Evolutionary conservation across 495 filamentous ascomycete species (phyloP), one percentile per base, ranked within the genome.

Genomic region (Neurospora cerealis): DNA sequence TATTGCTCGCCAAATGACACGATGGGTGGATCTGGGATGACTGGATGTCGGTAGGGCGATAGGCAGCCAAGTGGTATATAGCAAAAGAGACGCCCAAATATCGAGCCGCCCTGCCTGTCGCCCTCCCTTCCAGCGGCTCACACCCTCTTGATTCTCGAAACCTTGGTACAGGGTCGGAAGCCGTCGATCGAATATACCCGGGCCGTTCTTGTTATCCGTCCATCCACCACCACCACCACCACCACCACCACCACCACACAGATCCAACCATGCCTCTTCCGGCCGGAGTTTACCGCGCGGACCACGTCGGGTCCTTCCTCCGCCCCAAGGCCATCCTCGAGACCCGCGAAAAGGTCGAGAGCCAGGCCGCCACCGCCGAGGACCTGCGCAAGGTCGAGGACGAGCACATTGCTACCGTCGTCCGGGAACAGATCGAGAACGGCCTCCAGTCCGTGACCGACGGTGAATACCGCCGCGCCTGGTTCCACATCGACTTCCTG

Each of bases 361-460:
- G 85, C 69, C 82, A 86, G 70, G 74, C 85, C 21, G 83, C 87
- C 40, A 81, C 80, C 71, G 79, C 78, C 7, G 81, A 81, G 24
- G 80, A 83, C 71, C 80, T 86, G 21, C 83, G 83, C 71, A 75
- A 79, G 77, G 69, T 91, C 69, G 91, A 94, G 78, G 88, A 93
- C 80, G 85, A 88, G 78, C 87, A 91, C 77, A 88, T 94, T 75
- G 85, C 88, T 70, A 83, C 86, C 4, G 87, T 91, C 34, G 89
- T 90, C 38, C 79, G 87, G 73, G 83, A 83, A 40, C 90, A 93
- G 81, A 80, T 88, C 74, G 82, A 88, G 74, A 85, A 88, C 34
- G 91, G 92, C 70, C 89, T 91, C 78, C 85, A 84, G 70, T 85
- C 86, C 54, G 83, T 92, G 69, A 89, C 90, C 17, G 91, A 93